A percentile compares a stretch with the other conserved stretches of the same genome.
Conservation (phyloP, 73 alveolate species). For the Symbiodinium pilosum region DNA sequence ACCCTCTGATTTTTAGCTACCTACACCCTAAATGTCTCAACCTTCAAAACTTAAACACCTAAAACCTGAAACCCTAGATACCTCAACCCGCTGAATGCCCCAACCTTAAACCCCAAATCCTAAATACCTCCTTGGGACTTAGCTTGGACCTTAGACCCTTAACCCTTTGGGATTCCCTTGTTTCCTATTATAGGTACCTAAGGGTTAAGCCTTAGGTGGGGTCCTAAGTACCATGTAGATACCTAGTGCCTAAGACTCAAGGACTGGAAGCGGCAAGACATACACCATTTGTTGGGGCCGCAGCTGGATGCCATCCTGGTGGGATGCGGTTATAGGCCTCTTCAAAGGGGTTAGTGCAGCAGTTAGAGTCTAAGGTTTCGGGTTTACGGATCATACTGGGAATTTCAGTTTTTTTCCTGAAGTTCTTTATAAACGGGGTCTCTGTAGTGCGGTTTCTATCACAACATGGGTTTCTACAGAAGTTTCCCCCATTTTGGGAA, state of each 20-base stretch:
- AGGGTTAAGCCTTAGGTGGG: background rate
- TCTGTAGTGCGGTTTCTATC: no score
- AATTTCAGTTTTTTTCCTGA: no score
- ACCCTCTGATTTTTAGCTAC: background rate
- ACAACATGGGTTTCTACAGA: no score
- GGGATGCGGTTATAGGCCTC: no score
- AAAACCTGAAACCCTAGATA: background rate
- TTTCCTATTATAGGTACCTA: background rate
- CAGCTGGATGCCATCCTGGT: background rate
- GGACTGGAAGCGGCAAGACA: constrained; percentile 93
- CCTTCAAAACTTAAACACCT: background rate
- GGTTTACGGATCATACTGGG: no score
- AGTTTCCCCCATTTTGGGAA: no score
- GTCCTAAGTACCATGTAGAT: no score
- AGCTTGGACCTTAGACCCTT: background rate
- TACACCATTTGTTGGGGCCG: constrained; percentile 40
- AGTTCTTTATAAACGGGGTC: no score
- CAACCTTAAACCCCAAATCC: background rate
- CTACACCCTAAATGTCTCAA: background rate
- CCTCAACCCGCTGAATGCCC: background rate
- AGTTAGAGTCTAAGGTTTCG: background rate
- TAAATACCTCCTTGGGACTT: no score
- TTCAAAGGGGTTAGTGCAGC: background rate
- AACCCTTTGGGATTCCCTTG: background rate
- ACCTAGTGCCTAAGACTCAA: no score